Evolutionary conservation across 2,329 filamentous ascomycete species (phyloP), one percentile per base, ranked within the genome.

Genomic region (Parascedosporium putredinis): DNA sequence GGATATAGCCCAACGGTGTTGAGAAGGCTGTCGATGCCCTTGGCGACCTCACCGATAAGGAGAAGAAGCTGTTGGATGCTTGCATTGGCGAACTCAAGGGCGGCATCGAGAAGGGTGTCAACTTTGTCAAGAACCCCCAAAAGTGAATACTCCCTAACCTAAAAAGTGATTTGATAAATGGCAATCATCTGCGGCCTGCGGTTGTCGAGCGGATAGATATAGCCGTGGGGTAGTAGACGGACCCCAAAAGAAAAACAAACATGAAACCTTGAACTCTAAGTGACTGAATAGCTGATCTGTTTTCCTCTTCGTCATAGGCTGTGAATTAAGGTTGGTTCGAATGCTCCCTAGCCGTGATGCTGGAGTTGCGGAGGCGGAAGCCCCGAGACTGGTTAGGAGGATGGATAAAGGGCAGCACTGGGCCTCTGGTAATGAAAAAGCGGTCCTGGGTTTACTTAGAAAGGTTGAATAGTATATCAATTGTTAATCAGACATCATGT

Each of bases 71-170:
- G 56, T 78, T 97, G 60, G 75, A 85, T 61, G 83, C 80, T 63
- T 81, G 78, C 66, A 77, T 86, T 65, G 74, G 79, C 59, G 91
- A 85, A 58, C 81, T 97, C 55, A 86, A 89, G 76, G 84, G 81
- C 73, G 97, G 97, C 75, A 95, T 98, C 67, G 73, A 80, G 64
- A 96, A 97, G 82, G 93, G 93, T 65, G 75, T 96, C 64, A 81
- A 83, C 65, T 98, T 97, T 67, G 84, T 84, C 69, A 78, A 86
- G 75, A 90, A 84, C 78, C 81, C 87, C 67, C 81, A 88, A 81
- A 90, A 90, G 86, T 90, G 81, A 87, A 67, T 42, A 42, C 20
- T 20, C 38, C 38, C 38, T 12, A 42, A 16, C 38, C n/a, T n/a
- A 20, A 42, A 42, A 42, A 42, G 38, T 42, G 38, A 42, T 22